Percentiles rank a stretch among this genome's conserved stretches.
phyloP scores from a whole-genome alignment of 176 grass and related monocot species.

The Rhynchospora tenuis region DNA sequence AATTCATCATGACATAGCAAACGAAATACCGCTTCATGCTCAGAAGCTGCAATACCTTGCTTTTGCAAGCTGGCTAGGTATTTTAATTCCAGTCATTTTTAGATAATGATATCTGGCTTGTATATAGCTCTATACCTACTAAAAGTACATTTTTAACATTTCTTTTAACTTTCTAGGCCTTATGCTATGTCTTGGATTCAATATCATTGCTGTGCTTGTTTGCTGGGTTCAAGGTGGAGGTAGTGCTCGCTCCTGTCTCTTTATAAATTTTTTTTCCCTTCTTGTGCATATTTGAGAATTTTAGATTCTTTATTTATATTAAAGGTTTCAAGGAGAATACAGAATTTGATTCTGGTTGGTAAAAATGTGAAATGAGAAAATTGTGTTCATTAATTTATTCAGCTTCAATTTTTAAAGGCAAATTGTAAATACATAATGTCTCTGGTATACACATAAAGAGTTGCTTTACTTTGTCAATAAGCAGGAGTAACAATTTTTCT shows the following conservation, averaged over 20 bases:
- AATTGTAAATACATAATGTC: background rate
- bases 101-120: background rate
- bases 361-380: background rate
- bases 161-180: slow-evolving; percentile 46
- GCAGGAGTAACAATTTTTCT: slow-evolving; percentile 74
- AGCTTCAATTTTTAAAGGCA: background rate
- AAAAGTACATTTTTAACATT: background rate
- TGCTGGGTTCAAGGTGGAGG: slow-evolving; percentile 60
- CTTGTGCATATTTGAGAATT: background rate
- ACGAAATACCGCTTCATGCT: slow-evolving; percentile 81
- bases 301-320: background rate
- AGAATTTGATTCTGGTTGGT: background rate
- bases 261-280: background rate
- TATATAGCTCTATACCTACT: slow-evolving; percentile 13
- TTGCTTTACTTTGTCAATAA: slow-evolving; percentile 14
- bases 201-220: slow-evolving; percentile 57
- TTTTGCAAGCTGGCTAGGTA: slow-evolving; percentile 97
- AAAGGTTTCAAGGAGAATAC: background rate
- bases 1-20: slow-evolving; percentile 85
- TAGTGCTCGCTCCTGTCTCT: slow-evolving; percentile 20
- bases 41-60: slow-evolving; percentile 73
- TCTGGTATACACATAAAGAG: background rate
- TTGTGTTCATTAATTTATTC: background rate
- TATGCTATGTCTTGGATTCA: slow-evolving; percentile 65
- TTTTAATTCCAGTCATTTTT: slow-evolving; percentile 21